Evolutionary conservation across 352 stramenopile species (phyloP).

Genomic region (Pythium brassicae): DNA sequence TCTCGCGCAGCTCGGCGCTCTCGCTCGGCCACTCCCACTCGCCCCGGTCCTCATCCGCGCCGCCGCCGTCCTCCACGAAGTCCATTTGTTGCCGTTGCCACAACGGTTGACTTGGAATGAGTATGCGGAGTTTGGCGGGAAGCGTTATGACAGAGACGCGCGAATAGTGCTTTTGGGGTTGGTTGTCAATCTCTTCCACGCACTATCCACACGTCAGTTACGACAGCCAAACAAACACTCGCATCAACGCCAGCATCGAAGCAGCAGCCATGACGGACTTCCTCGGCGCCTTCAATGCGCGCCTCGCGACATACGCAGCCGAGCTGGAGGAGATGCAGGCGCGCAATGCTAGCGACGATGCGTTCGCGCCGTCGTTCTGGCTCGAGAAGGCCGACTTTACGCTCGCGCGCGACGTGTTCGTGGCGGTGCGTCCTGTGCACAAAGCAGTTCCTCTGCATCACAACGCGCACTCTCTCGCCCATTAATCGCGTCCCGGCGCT

Average conservation of each 20-base stretch:
- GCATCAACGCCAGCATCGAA: no score
- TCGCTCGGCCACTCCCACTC: constrained; percentile 76
- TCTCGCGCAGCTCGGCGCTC: constrained; percentile 53
- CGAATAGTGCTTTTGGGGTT: background rate
- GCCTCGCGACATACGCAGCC: constrained; percentile 39
- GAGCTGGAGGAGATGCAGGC: constrained; percentile 62
- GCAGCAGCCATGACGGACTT: constrained; percentile 37
- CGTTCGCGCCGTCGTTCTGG: constrained; percentile 78
- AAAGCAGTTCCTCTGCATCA: no score
- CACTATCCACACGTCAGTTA: no score
- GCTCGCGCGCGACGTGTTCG: constrained; percentile 74
- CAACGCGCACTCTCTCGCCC: background rate
- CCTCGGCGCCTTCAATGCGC: constrained; percentile 53
- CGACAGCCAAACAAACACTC: background rate
- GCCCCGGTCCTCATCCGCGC: constrained; percentile 24
- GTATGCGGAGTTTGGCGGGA: background rate
- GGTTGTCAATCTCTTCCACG: background rate
- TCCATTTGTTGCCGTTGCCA: constrained; percentile 1
- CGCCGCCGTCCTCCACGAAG: constrained; percentile 10
- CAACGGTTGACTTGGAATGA: background rate
- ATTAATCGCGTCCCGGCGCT: no score
- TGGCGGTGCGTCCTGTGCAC: constrained; percentile 38
- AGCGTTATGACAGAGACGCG: background rate
- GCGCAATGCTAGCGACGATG: constrained; percentile 42
- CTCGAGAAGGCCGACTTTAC: constrained; percentile 71